Conservation (phyloP, 1,139 yeast genomes). For the Diutina sp. region DNA sequence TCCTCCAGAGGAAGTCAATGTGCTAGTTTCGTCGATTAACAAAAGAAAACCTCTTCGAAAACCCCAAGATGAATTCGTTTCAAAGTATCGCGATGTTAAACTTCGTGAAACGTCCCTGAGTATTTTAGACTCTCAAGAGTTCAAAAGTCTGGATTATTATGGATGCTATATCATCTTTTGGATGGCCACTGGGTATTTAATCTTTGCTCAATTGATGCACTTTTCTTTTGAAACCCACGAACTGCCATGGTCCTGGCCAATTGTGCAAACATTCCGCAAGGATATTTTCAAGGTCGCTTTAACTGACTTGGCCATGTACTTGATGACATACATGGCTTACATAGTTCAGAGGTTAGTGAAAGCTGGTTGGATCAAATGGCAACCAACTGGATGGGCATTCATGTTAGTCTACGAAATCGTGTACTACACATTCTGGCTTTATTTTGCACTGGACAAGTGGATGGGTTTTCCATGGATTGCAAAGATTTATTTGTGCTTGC, state of each 20-base stretch:
- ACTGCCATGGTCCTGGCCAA: constrained; percentile 19
- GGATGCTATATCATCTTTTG: constrained; percentile 62
- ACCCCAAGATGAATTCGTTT: neutral
- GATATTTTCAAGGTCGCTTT: constrained; percentile 54
- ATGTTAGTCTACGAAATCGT: constrained; percentile 43
- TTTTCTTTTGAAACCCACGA: constrained; percentile 21
- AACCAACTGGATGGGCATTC: constrained; percentile 42
- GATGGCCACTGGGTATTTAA: constrained; percentile 46
- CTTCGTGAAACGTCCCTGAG: neutral
- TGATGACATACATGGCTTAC: constrained; percentile 43
- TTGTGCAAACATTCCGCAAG: constrained; percentile 34
- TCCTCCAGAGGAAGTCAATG: neutral
- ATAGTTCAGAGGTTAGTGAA: constrained; percentile 40
- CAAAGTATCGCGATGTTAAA: neutral
- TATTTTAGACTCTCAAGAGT: constrained; percentile 33
- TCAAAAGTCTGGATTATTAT: constrained; percentile 34
- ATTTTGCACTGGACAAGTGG: constrained; percentile 32
- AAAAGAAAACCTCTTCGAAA: neutral
- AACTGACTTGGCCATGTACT: constrained; percentile 61
- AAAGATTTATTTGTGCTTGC: constrained; percentile 67
- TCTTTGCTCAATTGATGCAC: constrained; percentile 35
- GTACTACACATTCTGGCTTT: constrained; percentile 36
- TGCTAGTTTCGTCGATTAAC: neutral
- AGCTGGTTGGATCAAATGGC: constrained; percentile 39
- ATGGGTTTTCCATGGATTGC: constrained; percentile 51